Base-by-base conservation (phyloP, 2,329 filamentous ascomycete species). In the Fusarium phyllophilum region DNA sequence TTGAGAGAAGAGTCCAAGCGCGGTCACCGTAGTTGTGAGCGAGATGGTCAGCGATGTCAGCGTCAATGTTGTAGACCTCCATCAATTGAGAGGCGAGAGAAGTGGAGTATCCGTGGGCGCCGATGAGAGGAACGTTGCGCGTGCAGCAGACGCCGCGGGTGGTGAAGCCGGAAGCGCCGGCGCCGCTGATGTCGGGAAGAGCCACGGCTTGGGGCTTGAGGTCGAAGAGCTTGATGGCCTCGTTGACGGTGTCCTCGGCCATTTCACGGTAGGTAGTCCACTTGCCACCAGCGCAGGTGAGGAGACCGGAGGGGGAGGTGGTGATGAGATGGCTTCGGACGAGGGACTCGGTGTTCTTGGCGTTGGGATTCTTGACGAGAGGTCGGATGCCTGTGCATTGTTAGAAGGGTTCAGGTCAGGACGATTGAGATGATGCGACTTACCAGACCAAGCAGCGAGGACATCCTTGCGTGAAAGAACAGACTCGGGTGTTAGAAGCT, bases 191-290 rank as follows among this genome's bases (percentile, higher is more conserved):
- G 65, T 91, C 89, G 17, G 91, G 90, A 59, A 90, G 83, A 26
- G 83, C 66, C 20, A 91, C 79, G 31, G 87, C 82, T 14, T 82
- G 82, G 10, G 92, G 84, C 57, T 85, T 82, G 34, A 95, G 86
- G 44, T 85, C 80, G 80, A 94, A 95, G 57, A 88, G 85, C 70
- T 87, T 85, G 82, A 95, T 88, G 34, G 93, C 93, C 78, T 94
- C 91, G 79, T 96, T 93, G 70, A 96, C 93, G 54, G 93, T 92
- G 78, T 96, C 93, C 82, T 96, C 92, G 59, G 94, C 92, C 94
- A 96, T 96, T 80, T 95, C 92, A 62, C 93, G 92, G 84, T 96
- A 96, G 17, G 93, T 96, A 11, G 93, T 96, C 93, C 93, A 96
- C 84, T 96, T 96, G 71, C 93, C 93, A 76, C 93, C 93, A 39